Evolutionary conservation across 148 eudicot species (phyloP), one percentile per base, ranked within the genome.

Genomic region (Persicaria maculosa): DNA sequence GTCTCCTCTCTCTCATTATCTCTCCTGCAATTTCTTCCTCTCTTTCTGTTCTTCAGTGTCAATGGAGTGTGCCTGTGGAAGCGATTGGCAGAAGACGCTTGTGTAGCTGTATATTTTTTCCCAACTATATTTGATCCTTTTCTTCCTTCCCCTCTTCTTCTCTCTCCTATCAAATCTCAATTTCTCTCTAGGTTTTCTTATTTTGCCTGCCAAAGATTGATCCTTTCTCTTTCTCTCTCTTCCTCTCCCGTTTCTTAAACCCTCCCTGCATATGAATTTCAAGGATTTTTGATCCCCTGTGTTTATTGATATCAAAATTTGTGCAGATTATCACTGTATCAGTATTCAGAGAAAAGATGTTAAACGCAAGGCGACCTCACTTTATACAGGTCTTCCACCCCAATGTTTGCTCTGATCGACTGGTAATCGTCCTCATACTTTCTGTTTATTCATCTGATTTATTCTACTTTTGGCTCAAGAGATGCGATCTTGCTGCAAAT

Each of bases 301-400:
- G 46, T 11, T 40, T 14, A 14, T 15, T 45, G 43, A 36, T 40
- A 11, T 12, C 16, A 16, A 31, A 65, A 14, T 15, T 15, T 65
- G 7, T 43, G 70, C 70, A 40, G 70, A 19, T 43, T 65, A 62
- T 11, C 70, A 9, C 36, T 43, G 0, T 6, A 36, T 3, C n/a
- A 65, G 46, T 5, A 14, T 65, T 65, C 47, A 65, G 5, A 65
- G 31, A 65, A 65, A 65, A 65, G 47, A 31, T 65, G 70, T 36
- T 65, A 15, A 65, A 65, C 40, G 70, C 70, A 65, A 65, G 70
- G 46, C 70, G 70, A 0, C 70, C 70, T 9, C 70, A 65, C 46
- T 65, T 65, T 15, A 46, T 36, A 12, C 9, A 2, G 70, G 19
- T 65, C 70, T 65, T 65, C 46, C 70, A 65, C 19, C 70, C 70